Conservation (phyloP, 208 protist genomes). For the Leishmania braziliensis region DNA sequence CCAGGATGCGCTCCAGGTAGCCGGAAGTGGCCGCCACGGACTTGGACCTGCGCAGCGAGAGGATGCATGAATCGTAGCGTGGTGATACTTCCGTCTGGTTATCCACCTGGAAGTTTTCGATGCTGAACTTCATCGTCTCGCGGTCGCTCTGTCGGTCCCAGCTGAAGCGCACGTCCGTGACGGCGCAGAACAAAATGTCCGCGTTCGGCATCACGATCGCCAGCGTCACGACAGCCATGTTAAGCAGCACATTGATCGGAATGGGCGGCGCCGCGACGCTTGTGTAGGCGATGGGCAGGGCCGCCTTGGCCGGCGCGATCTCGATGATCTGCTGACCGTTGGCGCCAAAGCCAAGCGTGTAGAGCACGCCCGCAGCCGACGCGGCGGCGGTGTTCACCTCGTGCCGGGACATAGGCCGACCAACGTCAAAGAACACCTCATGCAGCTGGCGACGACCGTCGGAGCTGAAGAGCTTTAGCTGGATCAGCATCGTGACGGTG, state of each 20-base stretch:
- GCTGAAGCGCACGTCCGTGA: slow-evolving; percentile 66
- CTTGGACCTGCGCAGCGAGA: slow-evolving; percentile 59
- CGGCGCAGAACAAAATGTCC: slow-evolving; percentile 74
- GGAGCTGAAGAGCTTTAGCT: slow-evolving; percentile 22
- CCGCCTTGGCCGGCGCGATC: slow-evolving; percentile 28
- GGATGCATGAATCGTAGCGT: slow-evolving; percentile 66
- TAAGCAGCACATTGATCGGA: slow-evolving; percentile 63
- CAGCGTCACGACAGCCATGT: slow-evolving; percentile 61
- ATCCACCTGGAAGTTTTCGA: slow-evolving; percentile 88
- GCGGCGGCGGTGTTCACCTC: slow-evolving; percentile 32
- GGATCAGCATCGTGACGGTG: slow-evolving; percentile 42
- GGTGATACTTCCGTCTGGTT: slow-evolving; percentile 86
- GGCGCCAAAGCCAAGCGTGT: slow-evolving; percentile 51
- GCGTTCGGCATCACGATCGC: slow-evolving; percentile 62
- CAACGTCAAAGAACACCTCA: slow-evolving; percentile 33
- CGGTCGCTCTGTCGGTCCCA: slow-evolving; percentile 51
- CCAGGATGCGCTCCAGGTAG: slow-evolving; percentile 55
- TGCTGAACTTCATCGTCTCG: slow-evolving; percentile 62
- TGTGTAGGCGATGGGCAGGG: slow-evolving; percentile 18
- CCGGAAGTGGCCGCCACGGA: slow-evolving; percentile 46
- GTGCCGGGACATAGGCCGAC: slow-evolving; percentile 33
- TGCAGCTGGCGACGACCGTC: slow-evolving; percentile 14
- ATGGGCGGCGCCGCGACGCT: slow-evolving; percentile 37
- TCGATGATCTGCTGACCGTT: slow-evolving; percentile 72
- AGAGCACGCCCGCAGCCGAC: slow-evolving; percentile 36